phyloP scores from a whole-genome alignment of 257 asterid genomes.

The Solanum chmielewskii region DNA sequence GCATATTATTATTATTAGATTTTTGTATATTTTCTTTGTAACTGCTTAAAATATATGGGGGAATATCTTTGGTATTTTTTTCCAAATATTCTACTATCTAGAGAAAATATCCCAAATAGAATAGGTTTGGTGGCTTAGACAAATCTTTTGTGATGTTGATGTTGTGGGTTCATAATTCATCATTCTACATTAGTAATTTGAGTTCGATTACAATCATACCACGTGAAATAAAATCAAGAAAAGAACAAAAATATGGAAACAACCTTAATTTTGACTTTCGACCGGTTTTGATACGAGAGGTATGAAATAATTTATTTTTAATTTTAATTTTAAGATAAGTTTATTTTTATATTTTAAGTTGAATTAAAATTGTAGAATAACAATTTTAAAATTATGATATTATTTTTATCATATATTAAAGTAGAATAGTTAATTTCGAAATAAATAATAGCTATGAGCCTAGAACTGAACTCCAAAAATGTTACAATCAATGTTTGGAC shows the following conservation, averaged over 20 bases:
- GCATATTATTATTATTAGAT: background rate
- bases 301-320: too few relatives aligned
- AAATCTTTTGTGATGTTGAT: background rate
- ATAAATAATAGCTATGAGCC: too few relatives aligned
- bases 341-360: too few relatives aligned
- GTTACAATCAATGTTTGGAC: too few relatives aligned
- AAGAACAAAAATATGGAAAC: background rate
- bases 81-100: background rate
- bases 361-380: too few relatives aligned
- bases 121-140: background rate
- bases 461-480: too few relatives aligned
- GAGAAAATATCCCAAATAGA: background rate
- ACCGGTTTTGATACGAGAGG: rapidly evolving
- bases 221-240: background rate
- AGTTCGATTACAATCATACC: background rate
- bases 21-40: background rate
- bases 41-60: background rate
- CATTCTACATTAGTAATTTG: background rate
- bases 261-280: background rate
- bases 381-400: too few relatives aligned
- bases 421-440: too few relatives aligned
- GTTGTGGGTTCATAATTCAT: background rate
- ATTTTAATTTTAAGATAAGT: too few relatives aligned
- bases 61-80: background rate
- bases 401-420: too few relatives aligned